A percentile compares a stretch with the other conserved stretches of the same genome.
Conservation (phyloP, 2,329 filamentous ascomycete genomes). For the Pestalotiopsis fici region DNA sequence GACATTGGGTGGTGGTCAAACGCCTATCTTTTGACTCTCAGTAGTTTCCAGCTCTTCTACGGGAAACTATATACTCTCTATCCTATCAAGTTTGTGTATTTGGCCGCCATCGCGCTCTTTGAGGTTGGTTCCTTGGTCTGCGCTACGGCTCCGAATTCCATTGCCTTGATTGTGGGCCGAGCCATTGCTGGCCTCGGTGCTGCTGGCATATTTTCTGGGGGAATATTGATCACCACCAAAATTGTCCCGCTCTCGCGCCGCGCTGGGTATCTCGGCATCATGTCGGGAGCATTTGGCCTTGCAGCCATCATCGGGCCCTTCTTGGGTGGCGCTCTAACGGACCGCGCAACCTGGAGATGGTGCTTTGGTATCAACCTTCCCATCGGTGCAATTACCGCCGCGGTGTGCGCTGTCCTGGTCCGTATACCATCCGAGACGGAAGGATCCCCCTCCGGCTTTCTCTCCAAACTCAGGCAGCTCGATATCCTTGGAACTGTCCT, state of each 20-base stretch:
- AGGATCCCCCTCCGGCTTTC: neutral
- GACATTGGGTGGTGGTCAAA: slow-evolving; percentile 2
- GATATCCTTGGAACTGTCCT: neutral
- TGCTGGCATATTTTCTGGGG: neutral
- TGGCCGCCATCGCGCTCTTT: neutral
- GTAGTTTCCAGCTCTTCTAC: slow-evolving; percentile 6
- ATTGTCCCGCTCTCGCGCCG: slow-evolving; percentile 12
- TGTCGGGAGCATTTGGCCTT: neutral
- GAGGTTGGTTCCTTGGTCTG: neutral
- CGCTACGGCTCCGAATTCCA: neutral
- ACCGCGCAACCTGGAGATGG: neutral
- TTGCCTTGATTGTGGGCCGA: neutral
- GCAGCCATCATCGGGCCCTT: neutral
- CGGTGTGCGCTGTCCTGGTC: neutral
- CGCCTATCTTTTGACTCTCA: slow-evolving; percentile 1
- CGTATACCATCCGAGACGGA: neutral
- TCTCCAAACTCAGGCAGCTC: neutral
- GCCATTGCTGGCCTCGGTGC: neutral
- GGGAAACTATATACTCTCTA: neutral
- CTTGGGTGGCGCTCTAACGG: neutral
- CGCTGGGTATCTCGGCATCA: neutral
- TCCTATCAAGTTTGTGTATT: neutral
- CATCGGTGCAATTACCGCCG: slow-evolving; percentile 31
- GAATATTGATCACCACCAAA: slow-evolving; percentile 15
- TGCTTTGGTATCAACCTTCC: slow-evolving; percentile 49